phyloP scores from a whole-genome alignment of 2,329 filamentous ascomycete genomes.

The Verticillium nonalfalfae region DNA sequence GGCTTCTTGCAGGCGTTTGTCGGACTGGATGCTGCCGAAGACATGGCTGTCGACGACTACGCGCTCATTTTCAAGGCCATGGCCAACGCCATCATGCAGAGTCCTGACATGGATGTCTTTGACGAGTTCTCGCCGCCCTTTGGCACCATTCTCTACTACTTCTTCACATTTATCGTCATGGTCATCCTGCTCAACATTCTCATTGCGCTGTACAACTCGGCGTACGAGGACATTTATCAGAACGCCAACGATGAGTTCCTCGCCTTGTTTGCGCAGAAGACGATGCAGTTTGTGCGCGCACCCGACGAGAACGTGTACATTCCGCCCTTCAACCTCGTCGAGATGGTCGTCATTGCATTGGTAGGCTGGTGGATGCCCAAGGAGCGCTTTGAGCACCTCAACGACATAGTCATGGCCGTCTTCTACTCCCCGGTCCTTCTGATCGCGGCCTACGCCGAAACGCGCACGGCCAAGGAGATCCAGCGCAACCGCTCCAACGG shows the following conservation, averaged over 20 bases:
- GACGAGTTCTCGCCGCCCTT: conserved; percentile 90
- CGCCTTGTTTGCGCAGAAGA: conserved; percentile 87
- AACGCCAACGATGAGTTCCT: conserved; percentile 95
- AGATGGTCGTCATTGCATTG: conserved; percentile 71
- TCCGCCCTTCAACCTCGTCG: conserved; percentile 88
- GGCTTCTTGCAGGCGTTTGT: conserved; percentile 93
- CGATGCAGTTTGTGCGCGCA: conserved; percentile 92
- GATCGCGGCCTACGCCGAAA: conserved; percentile 69
- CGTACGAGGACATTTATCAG: conserved; percentile 90
- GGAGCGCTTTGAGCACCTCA: conserved; percentile 67
- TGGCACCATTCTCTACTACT: conserved; percentile 91
- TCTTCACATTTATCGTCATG: conserved; percentile 97
- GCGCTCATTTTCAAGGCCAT: conserved; percentile 73
- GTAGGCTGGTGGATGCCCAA: conserved; percentile 96
- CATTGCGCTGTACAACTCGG: conserved; percentile 94
- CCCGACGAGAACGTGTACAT: conserved; percentile 99
- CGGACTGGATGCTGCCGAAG: conserved; percentile 78
- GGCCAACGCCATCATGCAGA: conserved; percentile 87
- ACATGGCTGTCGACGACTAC: conserved; percentile 61
- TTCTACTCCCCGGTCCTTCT: conserved; percentile 82
- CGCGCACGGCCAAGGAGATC: conserved; percentile 58
- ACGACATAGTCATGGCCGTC: conserved; percentile 80
- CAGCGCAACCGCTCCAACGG: conserved; percentile 68
- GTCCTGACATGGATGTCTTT: conserved; percentile 82
- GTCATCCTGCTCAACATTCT: conserved; percentile 88